A percentile compares a stretch with the other conserved stretches of the same genome.
phyloP scores from a whole-genome alignment of 2,329 filamentous ascomycete genomes.

The Ophiostoma sp. region DNA sequence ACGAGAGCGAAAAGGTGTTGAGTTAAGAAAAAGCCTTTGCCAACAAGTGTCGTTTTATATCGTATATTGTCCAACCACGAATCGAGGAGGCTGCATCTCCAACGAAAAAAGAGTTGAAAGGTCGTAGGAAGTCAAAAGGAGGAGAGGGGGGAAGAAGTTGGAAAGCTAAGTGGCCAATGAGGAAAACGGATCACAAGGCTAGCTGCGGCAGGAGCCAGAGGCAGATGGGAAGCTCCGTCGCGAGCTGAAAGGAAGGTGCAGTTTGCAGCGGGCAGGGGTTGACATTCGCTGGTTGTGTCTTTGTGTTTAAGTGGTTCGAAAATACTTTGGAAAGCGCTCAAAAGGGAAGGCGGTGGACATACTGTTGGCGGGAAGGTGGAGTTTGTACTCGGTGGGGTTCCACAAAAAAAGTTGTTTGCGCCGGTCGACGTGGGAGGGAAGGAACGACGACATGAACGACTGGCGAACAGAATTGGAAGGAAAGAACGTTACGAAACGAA shows the following conservation, averaged over 20 bases:
- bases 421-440: not conserved
- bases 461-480: not conserved
- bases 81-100: conserved; percentile 10
- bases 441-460: not conserved
- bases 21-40: not conserved
- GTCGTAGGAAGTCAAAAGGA: not conserved
- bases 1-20: not conserved
- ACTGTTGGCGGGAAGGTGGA: not conserved
- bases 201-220: not conserved
- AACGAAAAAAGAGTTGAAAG: not conserved
- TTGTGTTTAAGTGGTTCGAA: not conserved
- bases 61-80: conserved; percentile 48
- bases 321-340: not conserved
- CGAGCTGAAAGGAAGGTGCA: not conserved
- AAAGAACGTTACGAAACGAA: not conserved
- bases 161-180: conserved; percentile 12
- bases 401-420: conserved; percentile 12
- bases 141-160: not conserved
- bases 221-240: not conserved
- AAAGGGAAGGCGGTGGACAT: conserved; percentile 21
- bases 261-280: not conserved
- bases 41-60: conserved; percentile 22
- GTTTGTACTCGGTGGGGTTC: conserved; percentile 7
- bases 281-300: not conserved
- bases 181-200: conserved; percentile 14